Conservation (phyloP, 495 filamentous ascomycete species). For the Penicillium fimorum region DNA sequence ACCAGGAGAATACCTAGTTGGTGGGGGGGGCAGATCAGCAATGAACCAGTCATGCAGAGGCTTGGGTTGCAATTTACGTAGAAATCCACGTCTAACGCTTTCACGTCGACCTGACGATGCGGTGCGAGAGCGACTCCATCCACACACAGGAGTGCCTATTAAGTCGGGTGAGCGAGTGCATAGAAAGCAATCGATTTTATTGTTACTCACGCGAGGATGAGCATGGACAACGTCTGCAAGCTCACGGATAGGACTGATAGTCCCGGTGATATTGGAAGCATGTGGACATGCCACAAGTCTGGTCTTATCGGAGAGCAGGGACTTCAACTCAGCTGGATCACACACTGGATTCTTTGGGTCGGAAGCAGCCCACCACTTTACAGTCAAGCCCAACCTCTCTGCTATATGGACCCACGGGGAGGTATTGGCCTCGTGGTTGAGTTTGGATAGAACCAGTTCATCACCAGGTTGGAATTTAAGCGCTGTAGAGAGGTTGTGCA, state of each 20-base stretch:
- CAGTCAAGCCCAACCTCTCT: constrained; percentile 46
- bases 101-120: constrained; percentile 65
- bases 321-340: constrained; percentile 47
- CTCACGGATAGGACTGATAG: constrained; percentile 58
- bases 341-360: constrained; percentile 53
- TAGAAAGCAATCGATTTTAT: neutral
- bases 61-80: constrained; percentile 50
- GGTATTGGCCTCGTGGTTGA: constrained; percentile 74
- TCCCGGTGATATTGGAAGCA: constrained; percentile 67
- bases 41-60: constrained; percentile 44
- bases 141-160: constrained; percentile 44
- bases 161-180: constrained; percentile 35
- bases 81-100: constrained; percentile 64
- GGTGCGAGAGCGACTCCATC: constrained; percentile 72
- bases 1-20: constrained; percentile 63
- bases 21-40: neutral
- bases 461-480: constrained; percentile 57
- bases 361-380: constrained; percentile 63
- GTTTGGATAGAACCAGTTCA: constrained; percentile 62
- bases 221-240: constrained; percentile 50
- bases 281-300: constrained; percentile 68
- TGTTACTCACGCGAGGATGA: constrained; percentile 32
- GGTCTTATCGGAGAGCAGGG: constrained; percentile 57
- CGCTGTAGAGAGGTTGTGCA: constrained; percentile 65
- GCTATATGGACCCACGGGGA: constrained; percentile 68